These are phyloP conservation scores for Fusarium sp. DNA, from an alignment of 2,329 filamentous ascomycete genomes.

Conservation along the genomic window DNA sequence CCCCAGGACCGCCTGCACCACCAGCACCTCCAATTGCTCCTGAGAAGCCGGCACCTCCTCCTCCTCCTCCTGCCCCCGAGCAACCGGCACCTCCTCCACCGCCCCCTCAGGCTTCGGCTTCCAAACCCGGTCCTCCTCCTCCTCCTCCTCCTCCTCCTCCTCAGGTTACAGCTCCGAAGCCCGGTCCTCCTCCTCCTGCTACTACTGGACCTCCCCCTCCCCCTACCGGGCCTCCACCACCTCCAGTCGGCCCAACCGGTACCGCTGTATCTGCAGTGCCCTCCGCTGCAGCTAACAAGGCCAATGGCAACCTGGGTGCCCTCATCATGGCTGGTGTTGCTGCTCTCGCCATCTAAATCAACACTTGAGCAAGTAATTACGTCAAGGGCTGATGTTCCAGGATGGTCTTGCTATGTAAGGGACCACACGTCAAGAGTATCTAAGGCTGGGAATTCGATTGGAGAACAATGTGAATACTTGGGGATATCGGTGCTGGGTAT, in stretches of 20 bases:
- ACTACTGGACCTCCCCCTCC: background rate
- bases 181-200: background rate
- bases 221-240: constrained; percentile 10
- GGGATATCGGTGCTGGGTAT: background rate
- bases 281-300: constrained; percentile 55
- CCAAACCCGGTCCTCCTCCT: too few relatives aligned
- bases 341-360: constrained; percentile 54
- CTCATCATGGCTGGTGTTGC: constrained; percentile 56
- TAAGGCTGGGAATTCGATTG: background rate
- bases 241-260: constrained; percentile 5
- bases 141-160: too few relatives aligned
- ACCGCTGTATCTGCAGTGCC: constrained; percentile 45
- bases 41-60: constrained; percentile 8
- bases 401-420: background rate
- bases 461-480: background rate
- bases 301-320: constrained; percentile 53
- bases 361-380: background rate
- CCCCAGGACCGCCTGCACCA: background rate
- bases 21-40: background rate
- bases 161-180: background rate
- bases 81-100: constrained; percentile 8
- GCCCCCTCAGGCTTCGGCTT: too few relatives aligned
- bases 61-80: constrained; percentile 4
- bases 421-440: background rate
- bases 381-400: background rate